These are phyloP conservation scores for Clarkia xantiana DNA, from an alignment of 345 rosid genomes.

Conservation along the genomic window DNA sequence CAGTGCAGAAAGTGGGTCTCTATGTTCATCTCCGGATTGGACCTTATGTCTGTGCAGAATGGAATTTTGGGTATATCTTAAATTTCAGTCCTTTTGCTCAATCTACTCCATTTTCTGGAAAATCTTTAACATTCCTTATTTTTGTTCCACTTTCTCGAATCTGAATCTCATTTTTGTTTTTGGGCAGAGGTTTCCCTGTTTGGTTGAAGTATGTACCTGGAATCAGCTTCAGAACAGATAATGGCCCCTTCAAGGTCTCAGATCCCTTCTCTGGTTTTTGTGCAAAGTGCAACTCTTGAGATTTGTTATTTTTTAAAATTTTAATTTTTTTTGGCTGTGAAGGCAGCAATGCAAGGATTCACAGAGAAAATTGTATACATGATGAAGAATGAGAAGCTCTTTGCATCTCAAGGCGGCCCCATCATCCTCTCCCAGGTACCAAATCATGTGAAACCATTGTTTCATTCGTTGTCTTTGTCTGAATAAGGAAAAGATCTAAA, in stretches of 20 bases:
- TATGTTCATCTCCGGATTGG: conserved; percentile 94
- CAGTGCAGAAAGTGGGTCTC: conserved; percentile 65
- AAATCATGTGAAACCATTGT: too few species aligned
- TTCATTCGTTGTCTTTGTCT: neutral
- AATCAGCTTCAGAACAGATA: conserved; percentile 92
- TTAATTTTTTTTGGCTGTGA: conserved; percentile 13
- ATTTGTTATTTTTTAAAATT: too few species aligned
- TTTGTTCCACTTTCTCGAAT: neutral
- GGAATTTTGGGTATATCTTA: conserved; percentile 83
- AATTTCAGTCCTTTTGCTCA: neutral
- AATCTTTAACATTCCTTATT: neutral
- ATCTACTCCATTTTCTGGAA: neutral
- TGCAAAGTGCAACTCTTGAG: too few species aligned
- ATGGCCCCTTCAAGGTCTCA: conserved; percentile 84
- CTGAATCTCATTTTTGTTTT: conserved; percentile 6
- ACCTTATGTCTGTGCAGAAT: conserved; percentile 96
- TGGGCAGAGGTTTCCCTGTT: conserved; percentile 81
- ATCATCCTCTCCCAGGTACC: conserved; percentile 90
- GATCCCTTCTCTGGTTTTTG: neutral
- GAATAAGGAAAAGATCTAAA: neutral
- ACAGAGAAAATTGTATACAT: conserved; percentile 80
- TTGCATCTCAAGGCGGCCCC: conserved; percentile 95
- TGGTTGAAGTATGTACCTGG: conserved; percentile 97
- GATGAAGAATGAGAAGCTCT: conserved; percentile 69
- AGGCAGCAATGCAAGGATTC: conserved; percentile 88